Base-by-base conservation (phyloP, 805 yeast genomes). In the Wickerhamomyces canadensis region DNA sequence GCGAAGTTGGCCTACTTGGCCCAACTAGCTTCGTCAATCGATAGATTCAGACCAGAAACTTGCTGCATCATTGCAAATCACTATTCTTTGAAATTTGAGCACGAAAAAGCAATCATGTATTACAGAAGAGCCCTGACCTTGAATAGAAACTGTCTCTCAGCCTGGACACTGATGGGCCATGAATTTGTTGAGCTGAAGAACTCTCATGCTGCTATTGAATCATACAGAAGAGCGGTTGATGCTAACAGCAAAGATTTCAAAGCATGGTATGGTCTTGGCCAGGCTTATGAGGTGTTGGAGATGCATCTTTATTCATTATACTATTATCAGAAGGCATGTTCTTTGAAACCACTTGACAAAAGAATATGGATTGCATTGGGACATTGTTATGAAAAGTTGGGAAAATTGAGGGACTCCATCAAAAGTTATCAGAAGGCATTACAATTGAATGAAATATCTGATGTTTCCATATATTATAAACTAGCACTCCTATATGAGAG, bases 131-230 rank as follows among this genome's bases (percentile, higher is more conserved):
- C 98, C 0, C 65, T 93, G 27, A 76, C 85, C 0, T 67, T 93
- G 42, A 84, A 88, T 55, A 76, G 83, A 43, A 77, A 77, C 48
- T 86, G 94, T 49, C 65, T 88, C 15, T 77, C 87, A 44, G 97
- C 98, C 0, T 93, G 98, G 98, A 93, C 98, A 0, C 67, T 93
- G 40, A 88, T 93, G 96, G 99, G 99, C 10, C 99, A 93, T 61
- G 99, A 93, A 62, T 93, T 86, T 64, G 95, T 93, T 13, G 99
- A 93, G 58, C 70, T 93, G 50, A 89, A 91, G 54, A 93, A 93
- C 61, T 83, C 96, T 1, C 96, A 93, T 60, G 98, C 98, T 1
- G 98, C 98, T 1, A 93, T 93, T 37, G 97, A 91, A 64, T 80
- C 94, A 41, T 93, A 93, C 56, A 65, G 98, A 47, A 66, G 95